A percentile compares a stretch with the other conserved stretches of the same genome.
These are phyloP conservation scores for Saccharomyces hybrid DNA, from an alignment of 1,139 yeast genomes.

Conservation along the genomic window DNA sequence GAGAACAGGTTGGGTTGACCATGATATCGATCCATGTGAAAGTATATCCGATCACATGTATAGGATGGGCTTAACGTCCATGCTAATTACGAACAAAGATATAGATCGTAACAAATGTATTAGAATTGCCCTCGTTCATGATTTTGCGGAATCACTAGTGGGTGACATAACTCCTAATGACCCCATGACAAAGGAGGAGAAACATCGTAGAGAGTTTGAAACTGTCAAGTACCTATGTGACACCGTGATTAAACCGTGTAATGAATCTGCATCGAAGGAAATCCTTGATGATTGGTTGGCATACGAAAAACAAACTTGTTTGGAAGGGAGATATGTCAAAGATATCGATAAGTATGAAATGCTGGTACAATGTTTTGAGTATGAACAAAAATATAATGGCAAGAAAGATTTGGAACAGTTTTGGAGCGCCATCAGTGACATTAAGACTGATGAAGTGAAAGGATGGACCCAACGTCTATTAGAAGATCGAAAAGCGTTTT, in stretches of 20 bases:
- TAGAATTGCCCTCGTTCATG: slow-evolving; percentile 84
- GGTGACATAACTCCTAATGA: slow-evolving; percentile 96
- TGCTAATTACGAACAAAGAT: slow-evolving; percentile 53
- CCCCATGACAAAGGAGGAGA: slow-evolving; percentile 57
- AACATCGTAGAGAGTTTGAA: slow-evolving; percentile 73
- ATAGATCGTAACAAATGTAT: slow-evolving; percentile 55
- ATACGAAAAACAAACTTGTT: slow-evolving; percentile 74
- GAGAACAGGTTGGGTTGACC: slow-evolving; percentile 95
- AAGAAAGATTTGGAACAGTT: slow-evolving; percentile 61
- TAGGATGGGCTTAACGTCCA: slow-evolving; percentile 80
- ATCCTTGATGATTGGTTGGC: slow-evolving; percentile 77
- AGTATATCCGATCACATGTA: slow-evolving; percentile 95
- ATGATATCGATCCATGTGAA: slow-evolving; percentile 54
- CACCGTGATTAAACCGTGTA: slow-evolving; percentile 54
- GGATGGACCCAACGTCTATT: slow-evolving; percentile 65
- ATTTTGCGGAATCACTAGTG: slow-evolving; percentile 87
- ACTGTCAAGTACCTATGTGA: slow-evolving; percentile 65
- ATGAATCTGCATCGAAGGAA: slow-evolving; percentile 55
- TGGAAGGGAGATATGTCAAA: slow-evolving; percentile 87
- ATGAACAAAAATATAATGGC: slow-evolving; percentile 60
- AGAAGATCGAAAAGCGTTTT: slow-evolving; percentile 44
- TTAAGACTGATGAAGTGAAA: slow-evolving; percentile 68
- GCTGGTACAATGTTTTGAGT: slow-evolving; percentile 85
- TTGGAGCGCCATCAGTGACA: slow-evolving; percentile 52
- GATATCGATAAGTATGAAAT: slow-evolving; percentile 94